These are phyloP conservation scores for Saccharata proteae DNA, from an alignment of 2,329 filamentous ascomycete species.

Conservation along the genomic window DNA sequence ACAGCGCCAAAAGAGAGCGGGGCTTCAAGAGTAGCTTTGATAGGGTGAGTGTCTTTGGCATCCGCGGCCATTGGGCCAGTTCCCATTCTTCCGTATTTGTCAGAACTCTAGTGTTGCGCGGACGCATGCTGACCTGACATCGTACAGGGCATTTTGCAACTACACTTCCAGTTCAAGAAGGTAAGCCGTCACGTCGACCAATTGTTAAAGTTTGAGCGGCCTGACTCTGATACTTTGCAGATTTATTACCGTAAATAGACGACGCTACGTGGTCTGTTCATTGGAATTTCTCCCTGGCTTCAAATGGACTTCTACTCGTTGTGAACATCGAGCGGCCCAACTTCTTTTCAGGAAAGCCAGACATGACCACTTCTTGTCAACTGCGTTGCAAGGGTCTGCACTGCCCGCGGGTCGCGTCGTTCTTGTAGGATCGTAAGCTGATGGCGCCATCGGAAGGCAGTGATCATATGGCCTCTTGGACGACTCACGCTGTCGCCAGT, in stretches of 20 bases:
- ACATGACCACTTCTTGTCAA: too few species aligned
- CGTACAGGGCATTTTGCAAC: slow-evolving; percentile 76
- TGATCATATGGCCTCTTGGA: too few species aligned
- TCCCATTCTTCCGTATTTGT: background rate
- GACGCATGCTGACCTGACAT: slow-evolving; percentile 17
- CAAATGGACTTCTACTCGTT: too few species aligned
- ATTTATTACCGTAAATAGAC: slow-evolving; percentile 36
- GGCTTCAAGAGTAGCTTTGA: slow-evolving; percentile 96
- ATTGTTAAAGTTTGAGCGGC: background rate
- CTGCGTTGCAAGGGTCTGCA: too few species aligned
- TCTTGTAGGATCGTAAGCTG: too few species aligned
- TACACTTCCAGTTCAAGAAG: slow-evolving; percentile 99
- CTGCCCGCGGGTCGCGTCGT: too few species aligned
- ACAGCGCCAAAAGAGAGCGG: slow-evolving; percentile 85
- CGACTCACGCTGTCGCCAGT: too few species aligned
- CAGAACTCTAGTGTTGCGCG: slow-evolving; percentile 4
- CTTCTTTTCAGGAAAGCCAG: too few species aligned
- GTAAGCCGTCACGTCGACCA: slow-evolving; percentile 34
- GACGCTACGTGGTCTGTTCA: background rate
- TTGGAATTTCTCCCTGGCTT: too few species aligned
- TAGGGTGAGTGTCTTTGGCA: slow-evolving; percentile 60
- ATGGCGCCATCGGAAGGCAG: too few species aligned
- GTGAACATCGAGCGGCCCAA: too few species aligned
- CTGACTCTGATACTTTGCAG: slow-evolving; percentile 19
- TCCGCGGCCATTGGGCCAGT: background rate